Evolutionary conservation across 805 yeast genomes (phyloP).

Genomic region (Yamadazyma nakazawae): DNA sequence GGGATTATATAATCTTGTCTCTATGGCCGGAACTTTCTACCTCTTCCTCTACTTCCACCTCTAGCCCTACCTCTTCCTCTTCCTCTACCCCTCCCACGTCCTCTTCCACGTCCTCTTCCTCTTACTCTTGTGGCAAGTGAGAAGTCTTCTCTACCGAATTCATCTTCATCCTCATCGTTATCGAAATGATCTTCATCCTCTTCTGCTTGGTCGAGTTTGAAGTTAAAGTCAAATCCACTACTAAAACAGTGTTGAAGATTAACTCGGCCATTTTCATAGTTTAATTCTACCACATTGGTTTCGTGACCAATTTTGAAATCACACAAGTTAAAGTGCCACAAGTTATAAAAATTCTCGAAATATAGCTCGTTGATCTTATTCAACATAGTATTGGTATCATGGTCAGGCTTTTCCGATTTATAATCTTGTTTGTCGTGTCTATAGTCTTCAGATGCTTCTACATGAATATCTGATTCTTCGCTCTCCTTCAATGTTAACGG

Average conservation of each 20-base stretch:
- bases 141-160: conserved; percentile 9
- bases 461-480: conserved; percentile 18
- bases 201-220: conserved; percentile 24
- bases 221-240: conserved; percentile 63
- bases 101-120: conserved; percentile 16
- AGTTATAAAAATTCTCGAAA: conserved; percentile 61
- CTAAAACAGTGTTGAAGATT: conserved; percentile 49
- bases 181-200: conserved; percentile 12
- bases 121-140: conserved; percentile 7
- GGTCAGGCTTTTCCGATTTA: neutral
- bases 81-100: conserved; percentile 17
- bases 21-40: conserved; percentile 7
- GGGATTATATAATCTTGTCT: neutral
- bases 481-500: conserved; percentile 36
- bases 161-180: conserved; percentile 13
- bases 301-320: conserved; percentile 36
- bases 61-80: conserved; percentile 9
- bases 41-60: conserved; percentile 16
- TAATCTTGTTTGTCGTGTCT: neutral
- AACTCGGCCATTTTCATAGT: conserved; percentile 44
- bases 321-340: conserved; percentile 76
- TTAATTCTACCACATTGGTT: conserved; percentile 41
- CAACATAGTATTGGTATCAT: conserved; percentile 9
- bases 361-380: conserved; percentile 53
- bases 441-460: conserved; percentile 35